These are phyloP conservation scores for Gliomastix tumulicola DNA, from an alignment of 2,329 filamentous ascomycete species.

Conservation along the genomic window DNA sequence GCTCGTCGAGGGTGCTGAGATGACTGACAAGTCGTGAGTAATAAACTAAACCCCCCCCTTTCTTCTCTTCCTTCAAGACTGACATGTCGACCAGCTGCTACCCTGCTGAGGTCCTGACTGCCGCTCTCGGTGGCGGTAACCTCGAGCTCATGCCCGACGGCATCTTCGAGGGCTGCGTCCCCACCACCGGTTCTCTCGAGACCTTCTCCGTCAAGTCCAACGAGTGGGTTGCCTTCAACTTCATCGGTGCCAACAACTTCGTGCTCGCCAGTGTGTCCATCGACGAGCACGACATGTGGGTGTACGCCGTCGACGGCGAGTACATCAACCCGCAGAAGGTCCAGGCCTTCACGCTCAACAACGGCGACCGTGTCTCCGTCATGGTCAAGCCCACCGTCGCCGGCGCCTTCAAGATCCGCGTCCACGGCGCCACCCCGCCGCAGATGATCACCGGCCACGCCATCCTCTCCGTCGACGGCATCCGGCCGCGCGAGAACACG, in stretches of 20 bases:
- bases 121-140: slow-evolving; percentile 12
- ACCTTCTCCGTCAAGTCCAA: slow-evolving; percentile 29
- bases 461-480: slow-evolving; percentile 31
- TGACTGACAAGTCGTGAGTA: slow-evolving; percentile 34
- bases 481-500: too few species aligned
- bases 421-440: slow-evolving; percentile 36
- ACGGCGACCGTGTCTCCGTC: slow-evolving; percentile 39
- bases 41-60: accelerated
- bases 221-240: slow-evolving; percentile 46
- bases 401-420: slow-evolving; percentile 47
- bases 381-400: slow-evolving; percentile 36
- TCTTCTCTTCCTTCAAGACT: neutral
- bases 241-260: slow-evolving; percentile 45
- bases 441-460: slow-evolving; percentile 50
- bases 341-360: slow-evolving; percentile 37
- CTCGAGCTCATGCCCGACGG: slow-evolving; percentile 30
- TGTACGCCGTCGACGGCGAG: slow-evolving; percentile 46
- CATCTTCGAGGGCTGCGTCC: slow-evolving; percentile 38
- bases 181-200: slow-evolving; percentile 34
- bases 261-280: slow-evolving; percentile 37
- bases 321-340: slow-evolving; percentile 46
- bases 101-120: slow-evolving; percentile 30
- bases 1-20: slow-evolving; percentile 15
- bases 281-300: slow-evolving; percentile 44
- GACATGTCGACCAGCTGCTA: slow-evolving; percentile 23